Evolutionary conservation across 345 rosid species (phyloP).

Genomic region (Eucalyptus leucophloia): DNA sequence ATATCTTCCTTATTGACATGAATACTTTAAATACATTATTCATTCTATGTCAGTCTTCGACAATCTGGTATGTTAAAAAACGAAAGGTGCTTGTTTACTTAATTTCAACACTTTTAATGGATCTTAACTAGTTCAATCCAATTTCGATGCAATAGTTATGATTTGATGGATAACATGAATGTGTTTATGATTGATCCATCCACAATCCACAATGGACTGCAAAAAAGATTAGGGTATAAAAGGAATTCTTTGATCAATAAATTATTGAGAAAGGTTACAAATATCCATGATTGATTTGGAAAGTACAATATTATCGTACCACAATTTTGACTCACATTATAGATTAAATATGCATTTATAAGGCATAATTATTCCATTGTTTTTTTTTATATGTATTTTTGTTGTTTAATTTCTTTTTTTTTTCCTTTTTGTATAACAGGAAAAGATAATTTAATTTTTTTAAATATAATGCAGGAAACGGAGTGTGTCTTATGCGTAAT

Average conservation of each 20-base stretch:
- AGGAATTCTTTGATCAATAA: not conserved
- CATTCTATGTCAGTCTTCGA: not conserved
- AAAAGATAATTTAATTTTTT: not conserved
- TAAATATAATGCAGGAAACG: not conserved
- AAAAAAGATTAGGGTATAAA: not conserved
- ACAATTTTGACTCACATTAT: no score
- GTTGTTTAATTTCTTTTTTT: no score
- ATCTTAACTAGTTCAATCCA: no score
- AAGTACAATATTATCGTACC: fast-evolving
- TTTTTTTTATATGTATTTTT: no score
- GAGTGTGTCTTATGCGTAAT: not conserved
- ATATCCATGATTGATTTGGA: no score
- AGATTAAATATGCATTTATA: no score
- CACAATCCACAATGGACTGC: not conserved
- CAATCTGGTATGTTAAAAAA: not conserved
- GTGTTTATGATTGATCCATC: not conserved
- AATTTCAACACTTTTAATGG: no score
- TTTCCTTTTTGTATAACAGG: no score
- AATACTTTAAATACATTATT: not conserved
- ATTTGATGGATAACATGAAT: not conserved
- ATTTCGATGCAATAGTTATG: not conserved
- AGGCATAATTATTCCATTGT: no score
- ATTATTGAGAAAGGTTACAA: no score
- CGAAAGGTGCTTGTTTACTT: not conserved
- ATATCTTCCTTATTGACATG: not conserved